Conservation (phyloP, 2,329 filamentous ascomycete genomes). For the Pseudopyrenochaeta lycopersici region DNA sequence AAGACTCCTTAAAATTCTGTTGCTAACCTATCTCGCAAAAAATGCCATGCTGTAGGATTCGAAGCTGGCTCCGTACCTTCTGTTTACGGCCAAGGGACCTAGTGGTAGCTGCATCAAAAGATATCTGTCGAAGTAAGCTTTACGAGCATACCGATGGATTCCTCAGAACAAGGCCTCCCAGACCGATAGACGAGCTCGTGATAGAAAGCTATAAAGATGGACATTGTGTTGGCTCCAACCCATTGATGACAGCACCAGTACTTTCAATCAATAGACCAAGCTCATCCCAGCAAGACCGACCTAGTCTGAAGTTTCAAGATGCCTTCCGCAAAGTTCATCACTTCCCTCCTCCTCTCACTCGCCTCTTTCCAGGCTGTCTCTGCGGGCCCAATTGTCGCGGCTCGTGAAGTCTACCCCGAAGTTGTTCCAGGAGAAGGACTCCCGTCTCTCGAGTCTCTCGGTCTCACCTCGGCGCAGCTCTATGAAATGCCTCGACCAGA, state of each 20-base stretch:
- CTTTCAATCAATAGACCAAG: neutral
- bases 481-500: neutral
- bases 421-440: constrained; percentile 8
- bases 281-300: neutral
- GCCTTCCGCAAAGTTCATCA: neutral
- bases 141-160: neutral
- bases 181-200: neutral
- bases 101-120: neutral
- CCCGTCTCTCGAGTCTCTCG: constrained; percentile 13
- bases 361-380: neutral
- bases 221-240: neutral
- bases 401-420: neutral
- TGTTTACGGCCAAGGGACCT: neutral
- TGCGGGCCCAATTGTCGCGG: neutral
- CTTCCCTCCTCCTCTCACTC: neutral
- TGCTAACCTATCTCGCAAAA: neutral
- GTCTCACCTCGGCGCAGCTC: constrained; percentile 9
- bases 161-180: neutral
- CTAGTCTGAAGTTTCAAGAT: neutral
- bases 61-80: neutral
- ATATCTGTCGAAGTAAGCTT: neutral
- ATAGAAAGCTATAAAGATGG: neutral
- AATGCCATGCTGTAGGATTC: neutral
- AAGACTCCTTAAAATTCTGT: neutral
- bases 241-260: neutral